Evolutionary conservation across 495 filamentous ascomycete species (phyloP).

Genomic region (Penicillium desertorum): DNA sequence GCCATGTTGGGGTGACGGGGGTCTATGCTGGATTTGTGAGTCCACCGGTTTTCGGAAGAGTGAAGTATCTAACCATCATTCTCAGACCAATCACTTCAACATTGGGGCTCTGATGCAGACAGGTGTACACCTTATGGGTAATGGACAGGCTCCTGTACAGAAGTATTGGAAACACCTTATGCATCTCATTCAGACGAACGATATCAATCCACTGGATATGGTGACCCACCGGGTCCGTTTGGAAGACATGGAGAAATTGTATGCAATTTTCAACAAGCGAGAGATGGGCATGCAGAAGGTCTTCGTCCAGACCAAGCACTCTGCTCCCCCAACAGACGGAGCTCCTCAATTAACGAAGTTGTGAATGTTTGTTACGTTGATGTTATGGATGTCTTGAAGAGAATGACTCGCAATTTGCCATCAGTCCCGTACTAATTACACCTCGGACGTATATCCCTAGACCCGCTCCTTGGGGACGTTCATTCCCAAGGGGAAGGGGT

Average conservation of each 20-base stretch:
- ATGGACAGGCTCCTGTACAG: slow-evolving; percentile 83
- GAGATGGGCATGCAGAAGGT: slow-evolving; percentile 67
- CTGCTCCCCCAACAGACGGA: slow-evolving; percentile 50
- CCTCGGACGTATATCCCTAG: neutral
- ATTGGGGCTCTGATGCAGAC: slow-evolving; percentile 86
- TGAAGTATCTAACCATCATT: neutral
- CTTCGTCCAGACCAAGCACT: slow-evolving; percentile 64
- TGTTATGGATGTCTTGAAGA: too few species aligned
- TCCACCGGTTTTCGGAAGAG: slow-evolving; percentile 12
- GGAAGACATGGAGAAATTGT: slow-evolving; percentile 69
- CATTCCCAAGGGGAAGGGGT: neutral
- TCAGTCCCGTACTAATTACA: neutral
- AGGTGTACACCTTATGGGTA: slow-evolving; percentile 77
- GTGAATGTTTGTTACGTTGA: neutral
- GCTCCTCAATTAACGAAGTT: slow-evolving; percentile 50
- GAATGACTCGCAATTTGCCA: neutral
- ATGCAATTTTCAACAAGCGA: slow-evolving; percentile 64
- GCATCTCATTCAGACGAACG: slow-evolving; percentile 60
- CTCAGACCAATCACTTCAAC: slow-evolving; percentile 77
- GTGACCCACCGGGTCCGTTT: slow-evolving; percentile 72
- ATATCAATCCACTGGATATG: slow-evolving; percentile 77
- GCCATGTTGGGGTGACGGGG: slow-evolving; percentile 74
- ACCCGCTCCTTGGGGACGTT: neutral
- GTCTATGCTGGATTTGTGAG: slow-evolving; percentile 80
- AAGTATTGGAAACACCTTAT: slow-evolving; percentile 78